Conservation (phyloP, 805 yeast species). For the Blastobotrys chiropterorum region DNA sequence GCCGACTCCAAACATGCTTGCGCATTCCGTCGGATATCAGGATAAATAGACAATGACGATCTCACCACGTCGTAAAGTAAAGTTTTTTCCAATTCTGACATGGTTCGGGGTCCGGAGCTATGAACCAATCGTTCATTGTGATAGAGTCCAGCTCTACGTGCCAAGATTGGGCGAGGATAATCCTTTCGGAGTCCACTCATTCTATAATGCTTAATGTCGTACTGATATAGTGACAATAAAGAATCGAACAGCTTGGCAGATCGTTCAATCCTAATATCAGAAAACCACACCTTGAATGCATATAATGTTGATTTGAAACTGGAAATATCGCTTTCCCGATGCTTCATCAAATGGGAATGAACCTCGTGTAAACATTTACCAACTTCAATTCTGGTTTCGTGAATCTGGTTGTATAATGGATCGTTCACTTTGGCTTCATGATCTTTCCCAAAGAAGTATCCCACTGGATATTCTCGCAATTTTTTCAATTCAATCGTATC, state of each 20-base stretch:
- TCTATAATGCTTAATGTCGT: constrained; percentile 54
- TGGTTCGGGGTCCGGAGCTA: constrained; percentile 66
- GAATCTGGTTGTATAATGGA: constrained; percentile 45
- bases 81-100: constrained; percentile 55
- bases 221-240: constrained; percentile 47
- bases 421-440: constrained; percentile 35
- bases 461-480: constrained; percentile 54
- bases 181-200: constrained; percentile 60
- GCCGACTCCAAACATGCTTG: constrained; percentile 60
- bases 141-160: constrained; percentile 62
- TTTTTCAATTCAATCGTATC: constrained; percentile 36
- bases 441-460: constrained; percentile 56
- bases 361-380: constrained; percentile 61
- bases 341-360: constrained; percentile 39
- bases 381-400: constrained; percentile 51
- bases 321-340: constrained; percentile 58
- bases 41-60: constrained; percentile 62
- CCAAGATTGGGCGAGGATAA: constrained; percentile 72
- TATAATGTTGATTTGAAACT: constrained; percentile 56
- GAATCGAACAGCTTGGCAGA: constrained; percentile 51
- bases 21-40: constrained; percentile 64
- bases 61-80: constrained; percentile 60
- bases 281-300: constrained; percentile 67
- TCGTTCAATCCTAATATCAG: constrained; percentile 72
- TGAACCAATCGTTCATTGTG: constrained; percentile 70